Evolutionary conservation across 2,329 filamentous ascomycete genomes (phyloP).

Genomic region (Tolypocladium nubicola): DNA sequence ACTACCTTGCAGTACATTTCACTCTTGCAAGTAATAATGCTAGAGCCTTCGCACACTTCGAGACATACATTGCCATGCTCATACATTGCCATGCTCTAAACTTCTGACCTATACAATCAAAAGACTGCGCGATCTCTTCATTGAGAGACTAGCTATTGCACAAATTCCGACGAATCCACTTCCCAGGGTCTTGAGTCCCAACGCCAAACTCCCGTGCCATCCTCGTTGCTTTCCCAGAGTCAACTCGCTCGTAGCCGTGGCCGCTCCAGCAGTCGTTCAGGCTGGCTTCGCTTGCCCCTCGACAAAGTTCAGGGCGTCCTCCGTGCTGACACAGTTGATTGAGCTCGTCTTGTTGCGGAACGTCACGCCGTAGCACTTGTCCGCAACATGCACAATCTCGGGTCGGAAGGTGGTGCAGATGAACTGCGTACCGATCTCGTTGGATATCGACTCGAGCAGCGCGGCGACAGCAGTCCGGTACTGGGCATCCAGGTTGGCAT

Average conservation of each 20-base stretch:
- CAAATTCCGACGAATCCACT: background rate
- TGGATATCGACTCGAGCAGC: constrained; percentile 70
- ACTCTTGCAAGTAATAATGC: too few relatives aligned
- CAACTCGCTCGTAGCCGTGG: background rate
- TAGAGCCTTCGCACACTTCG: too few relatives aligned
- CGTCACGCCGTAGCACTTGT: constrained; percentile 95
- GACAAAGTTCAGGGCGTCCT: constrained; percentile 87
- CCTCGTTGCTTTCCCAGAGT: background rate
- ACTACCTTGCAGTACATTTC: too few relatives aligned
- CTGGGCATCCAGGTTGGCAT: constrained; percentile 95
- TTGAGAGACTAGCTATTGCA: background rate
- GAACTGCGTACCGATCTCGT: constrained; percentile 63
- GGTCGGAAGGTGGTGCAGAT: constrained; percentile 98
- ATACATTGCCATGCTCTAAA: background rate
- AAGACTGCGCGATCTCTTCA: background rate
- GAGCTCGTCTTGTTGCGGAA: constrained; percentile 90
- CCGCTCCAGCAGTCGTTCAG: constrained; percentile 5
- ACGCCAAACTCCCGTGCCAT: constrained; percentile 1
- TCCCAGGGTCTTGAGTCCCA: background rate
- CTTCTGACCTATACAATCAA: background rate
- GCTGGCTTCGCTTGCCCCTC: constrained; percentile 58
- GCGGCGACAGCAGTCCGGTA: constrained; percentile 93
- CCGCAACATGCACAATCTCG: constrained; percentile 88
- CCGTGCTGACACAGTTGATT: constrained; percentile 79
- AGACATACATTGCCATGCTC: background rate